Conservation (phyloP, 2,329 filamentous ascomycete genomes). For the Colletotrichum filicis region DNA sequence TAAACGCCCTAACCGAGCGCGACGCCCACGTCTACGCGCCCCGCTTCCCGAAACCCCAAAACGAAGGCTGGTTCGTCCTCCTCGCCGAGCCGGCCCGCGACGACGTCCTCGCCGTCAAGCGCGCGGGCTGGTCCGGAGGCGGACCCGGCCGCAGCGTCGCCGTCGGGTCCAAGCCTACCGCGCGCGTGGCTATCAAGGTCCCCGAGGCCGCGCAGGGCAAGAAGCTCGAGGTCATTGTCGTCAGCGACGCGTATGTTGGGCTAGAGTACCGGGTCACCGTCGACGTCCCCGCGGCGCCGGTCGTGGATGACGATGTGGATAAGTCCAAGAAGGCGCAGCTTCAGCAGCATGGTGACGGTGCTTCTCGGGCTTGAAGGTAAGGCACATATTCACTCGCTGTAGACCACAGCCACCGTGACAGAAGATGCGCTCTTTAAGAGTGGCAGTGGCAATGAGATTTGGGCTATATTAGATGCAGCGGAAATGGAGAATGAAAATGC, state of each 20-base stretch:
- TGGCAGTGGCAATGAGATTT: neutral
- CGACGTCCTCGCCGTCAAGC: constrained; percentile 87
- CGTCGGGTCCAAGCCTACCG: constrained; percentile 59
- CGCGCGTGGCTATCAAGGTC: constrained; percentile 69
- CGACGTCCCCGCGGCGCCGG: constrained; percentile 61
- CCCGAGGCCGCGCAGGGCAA: constrained; percentile 64
- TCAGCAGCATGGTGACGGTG: constrained; percentile 29
- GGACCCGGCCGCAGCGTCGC: constrained; percentile 42
- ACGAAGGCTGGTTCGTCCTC: constrained; percentile 91
- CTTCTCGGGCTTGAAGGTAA: constrained; percentile 4
- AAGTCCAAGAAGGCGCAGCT: constrained; percentile 51
- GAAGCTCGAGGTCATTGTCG: constrained; percentile 77
- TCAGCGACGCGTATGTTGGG: constrained; percentile 90
- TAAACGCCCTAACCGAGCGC: constrained; percentile 72
- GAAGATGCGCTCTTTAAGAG: neutral
- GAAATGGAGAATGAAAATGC: neutral
- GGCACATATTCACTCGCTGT: neutral
- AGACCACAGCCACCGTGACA: neutral
- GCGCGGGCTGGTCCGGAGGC: constrained; percentile 75
- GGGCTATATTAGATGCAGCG: constrained; percentile 2
- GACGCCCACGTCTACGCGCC: constrained; percentile 87
- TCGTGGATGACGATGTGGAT: constrained; percentile 58
- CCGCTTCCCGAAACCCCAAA: constrained; percentile 92
- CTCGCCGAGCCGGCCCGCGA: constrained; percentile 75
- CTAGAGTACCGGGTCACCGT: constrained; percentile 69